A percentile compares a stretch with the other conserved stretches of the same genome.
These are phyloP conservation scores for Pyrenophora seminiperda DNA, from an alignment of 2,329 filamentous ascomycete genomes.

Conservation along the genomic window DNA sequence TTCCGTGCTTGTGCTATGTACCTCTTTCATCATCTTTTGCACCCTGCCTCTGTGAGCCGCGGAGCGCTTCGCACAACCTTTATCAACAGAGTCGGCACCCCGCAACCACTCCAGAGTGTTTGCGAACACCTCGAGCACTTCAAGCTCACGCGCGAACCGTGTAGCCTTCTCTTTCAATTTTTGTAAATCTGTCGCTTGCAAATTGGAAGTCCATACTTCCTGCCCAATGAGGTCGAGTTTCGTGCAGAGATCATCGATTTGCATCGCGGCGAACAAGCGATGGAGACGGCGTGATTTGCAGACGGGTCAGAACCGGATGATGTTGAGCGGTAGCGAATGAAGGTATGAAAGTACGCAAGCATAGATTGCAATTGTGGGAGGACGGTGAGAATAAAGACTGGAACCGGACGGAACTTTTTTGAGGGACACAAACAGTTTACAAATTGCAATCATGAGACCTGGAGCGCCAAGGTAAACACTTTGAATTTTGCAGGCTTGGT, in stretches of 20 bases:
- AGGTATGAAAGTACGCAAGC: background rate
- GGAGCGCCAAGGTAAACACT: background rate
- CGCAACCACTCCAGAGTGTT: background rate
- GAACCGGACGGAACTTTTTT: no score
- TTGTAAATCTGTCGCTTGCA: background rate
- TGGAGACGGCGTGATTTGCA: background rate
- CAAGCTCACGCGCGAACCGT: background rate
- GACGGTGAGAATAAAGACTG: no score
- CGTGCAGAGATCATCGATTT: background rate
- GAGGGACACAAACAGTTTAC: no score
- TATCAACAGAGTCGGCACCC: background rate
- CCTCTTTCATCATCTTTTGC: background rate
- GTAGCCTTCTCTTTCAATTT: background rate
- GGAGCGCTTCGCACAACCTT: background rate
- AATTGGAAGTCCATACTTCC: background rate
- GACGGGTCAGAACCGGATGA: background rate
- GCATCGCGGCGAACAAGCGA: background rate
- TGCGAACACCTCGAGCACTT: background rate
- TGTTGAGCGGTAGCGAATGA: background rate
- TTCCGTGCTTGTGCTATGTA: background rate
- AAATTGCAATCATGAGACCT: background rate
- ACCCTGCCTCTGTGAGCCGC: background rate
- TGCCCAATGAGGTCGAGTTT: background rate
- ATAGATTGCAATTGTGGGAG: background rate
- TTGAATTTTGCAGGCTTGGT: background rate